Conservation (phyloP, 1,139 yeast genomes). For the Sugiyamaella pinicola region DNA sequence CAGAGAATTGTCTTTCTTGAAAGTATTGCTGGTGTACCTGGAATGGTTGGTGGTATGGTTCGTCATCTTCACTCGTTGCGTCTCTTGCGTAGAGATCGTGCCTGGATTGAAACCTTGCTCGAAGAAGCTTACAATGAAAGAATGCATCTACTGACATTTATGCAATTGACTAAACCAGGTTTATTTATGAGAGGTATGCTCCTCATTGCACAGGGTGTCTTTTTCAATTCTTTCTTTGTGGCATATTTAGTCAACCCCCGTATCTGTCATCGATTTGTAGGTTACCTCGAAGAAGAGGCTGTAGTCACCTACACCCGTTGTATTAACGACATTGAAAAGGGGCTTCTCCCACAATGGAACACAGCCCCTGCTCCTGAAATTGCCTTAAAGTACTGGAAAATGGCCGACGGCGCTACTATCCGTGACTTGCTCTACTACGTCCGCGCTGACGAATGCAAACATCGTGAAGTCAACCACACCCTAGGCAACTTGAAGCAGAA, state of each 20-base stretch:
- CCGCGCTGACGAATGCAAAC: conserved; percentile 71
- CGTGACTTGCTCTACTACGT: conserved; percentile 61
- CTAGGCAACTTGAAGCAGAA: conserved; percentile 62
- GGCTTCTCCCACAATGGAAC: conserved; percentile 55
- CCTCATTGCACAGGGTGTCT: conserved; percentile 70
- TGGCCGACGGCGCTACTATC: conserved; percentile 55
- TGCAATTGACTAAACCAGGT: conserved; percentile 66
- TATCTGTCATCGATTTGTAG: conserved; percentile 75
- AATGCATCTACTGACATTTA: conserved; percentile 73
- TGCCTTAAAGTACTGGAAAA: conserved; percentile 66
- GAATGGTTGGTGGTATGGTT: conserved; percentile 62
- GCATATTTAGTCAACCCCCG: conserved; percentile 62
- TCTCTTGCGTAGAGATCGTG: conserved; percentile 61
- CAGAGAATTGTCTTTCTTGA: conserved; percentile 70
- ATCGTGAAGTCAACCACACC: conserved; percentile 76
- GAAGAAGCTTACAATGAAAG: conserved; percentile 82
- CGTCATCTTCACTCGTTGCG: conserved; percentile 43
- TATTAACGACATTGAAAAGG: conserved; percentile 55
- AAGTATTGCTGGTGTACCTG: conserved; percentile 78
- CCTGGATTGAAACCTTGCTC: conserved; percentile 72
- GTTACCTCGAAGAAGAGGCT: conserved; percentile 79
- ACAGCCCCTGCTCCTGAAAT: conserved; percentile 46
- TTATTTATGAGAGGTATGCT: conserved; percentile 59
- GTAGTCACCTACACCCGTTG: conserved; percentile 70
- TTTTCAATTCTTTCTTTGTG: conserved; percentile 66